Conservation (phyloP, 805 yeast species). For the Sugiyamaella mastotermitis region DNA sequence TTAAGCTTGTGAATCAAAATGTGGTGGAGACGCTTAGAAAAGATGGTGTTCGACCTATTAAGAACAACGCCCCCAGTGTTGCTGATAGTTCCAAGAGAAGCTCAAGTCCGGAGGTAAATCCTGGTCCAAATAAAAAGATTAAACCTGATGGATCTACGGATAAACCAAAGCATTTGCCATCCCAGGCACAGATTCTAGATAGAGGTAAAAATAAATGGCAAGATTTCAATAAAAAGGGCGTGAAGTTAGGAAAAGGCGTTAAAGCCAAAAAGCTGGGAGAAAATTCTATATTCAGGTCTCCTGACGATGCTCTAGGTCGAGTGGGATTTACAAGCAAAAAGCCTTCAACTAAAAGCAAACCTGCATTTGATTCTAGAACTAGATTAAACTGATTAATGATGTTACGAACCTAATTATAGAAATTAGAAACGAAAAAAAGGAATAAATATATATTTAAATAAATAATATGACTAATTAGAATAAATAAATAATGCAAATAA, state of each 20-base stretch:
- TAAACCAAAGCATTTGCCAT: not conserved
- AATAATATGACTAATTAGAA: no score
- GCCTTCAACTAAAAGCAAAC: conserved; percentile 1
- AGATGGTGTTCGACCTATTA: conserved; percentile 6
- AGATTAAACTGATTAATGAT: no score
- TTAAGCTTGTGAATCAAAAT: conserved; percentile 19
- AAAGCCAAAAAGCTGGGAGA: conserved; percentile 19
- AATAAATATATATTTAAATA: no score
- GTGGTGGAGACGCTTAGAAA: conserved; percentile 22
- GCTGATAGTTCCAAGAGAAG: conserved; percentile 1
- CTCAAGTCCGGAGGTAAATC: no score
- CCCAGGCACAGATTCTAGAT: conserved; percentile 18
- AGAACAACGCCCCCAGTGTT: not conserved
- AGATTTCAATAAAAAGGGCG: conserved; percentile 20
- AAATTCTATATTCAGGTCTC: conserved; percentile 20
- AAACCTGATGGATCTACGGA: conserved; percentile 1
- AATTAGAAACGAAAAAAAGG: no score
- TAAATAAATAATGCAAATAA: no score
- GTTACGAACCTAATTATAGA: no score
- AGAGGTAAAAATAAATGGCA: conserved; percentile 26
- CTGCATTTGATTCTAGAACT: no score
- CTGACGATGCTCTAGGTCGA: conserved; percentile 17
- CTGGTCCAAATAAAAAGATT: conserved; percentile 1
- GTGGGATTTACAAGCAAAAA: conserved; percentile 15
- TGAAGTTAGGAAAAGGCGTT: conserved; percentile 12